Base-by-base conservation (phyloP, 1,284 basidiomycete genomes). In the Phellopilus nigrolimitatus region DNA sequence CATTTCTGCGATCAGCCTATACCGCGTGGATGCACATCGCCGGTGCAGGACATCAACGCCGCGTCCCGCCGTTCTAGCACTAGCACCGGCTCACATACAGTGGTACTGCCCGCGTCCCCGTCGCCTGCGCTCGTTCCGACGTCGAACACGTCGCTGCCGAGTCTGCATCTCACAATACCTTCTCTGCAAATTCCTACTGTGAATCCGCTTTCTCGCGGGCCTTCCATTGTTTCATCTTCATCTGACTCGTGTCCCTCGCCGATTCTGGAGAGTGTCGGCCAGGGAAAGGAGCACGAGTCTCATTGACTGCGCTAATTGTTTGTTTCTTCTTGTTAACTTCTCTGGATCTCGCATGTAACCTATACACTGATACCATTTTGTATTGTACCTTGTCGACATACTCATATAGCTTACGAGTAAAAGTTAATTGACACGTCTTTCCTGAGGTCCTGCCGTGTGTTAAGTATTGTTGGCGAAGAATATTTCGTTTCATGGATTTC, bases 141-240 rank as follows among this genome's bases (percentile, higher is more conserved):
- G 33, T 45, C 19, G 9, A 47, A 51, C 22, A 25, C 43, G 3
- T 47, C 48, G 3, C 27, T 47, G 22, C 49, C 49, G 10, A 51
- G 43, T 41, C 33, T 56, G 27, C 43, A 52, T 21, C 36, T 56
- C n/a, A 45, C 54, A 19, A 52, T 33, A 12, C 31, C 52, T 3
- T 43, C 52, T 10, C 22, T 53, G 5, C 41, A 49, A 2, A 36
- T 49, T n/a, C n/a, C n/a, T n/a, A n/a, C n/a, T n/a, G n/a, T n/a
- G n/a, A n/a, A n/a, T n/a, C n/a, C n/a, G n/a, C n/a, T n/a, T n/a
- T n/a, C n/a, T n/a, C n/a, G 10, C 52, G 40, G 8, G 34, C 27
- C 8, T 45, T 49, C 34, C n/a, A n/a, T 33, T 45, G 6, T 49
- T 40, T 12, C 37, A 24, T 36, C 21, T 10, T 47, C 51, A 2